phyloP scores from a whole-genome alignment of 225 moss, liverwort and hornwort genomes.

The Straminergon stramineum region DNA sequence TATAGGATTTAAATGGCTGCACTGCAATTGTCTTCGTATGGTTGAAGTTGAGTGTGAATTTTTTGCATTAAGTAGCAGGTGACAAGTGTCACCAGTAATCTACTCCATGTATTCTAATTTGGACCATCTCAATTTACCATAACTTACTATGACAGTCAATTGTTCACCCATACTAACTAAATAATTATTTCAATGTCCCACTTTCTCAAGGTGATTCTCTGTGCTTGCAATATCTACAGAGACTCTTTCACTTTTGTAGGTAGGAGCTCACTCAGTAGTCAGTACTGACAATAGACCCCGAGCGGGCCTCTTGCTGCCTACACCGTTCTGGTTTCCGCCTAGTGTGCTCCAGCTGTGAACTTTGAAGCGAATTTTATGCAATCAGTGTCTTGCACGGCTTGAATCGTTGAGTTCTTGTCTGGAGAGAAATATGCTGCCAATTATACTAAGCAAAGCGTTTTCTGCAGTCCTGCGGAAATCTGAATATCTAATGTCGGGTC shows the following conservation, averaged over 20 bases:
- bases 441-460: background rate
- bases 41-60: background rate
- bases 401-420: no score
- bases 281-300: no score
- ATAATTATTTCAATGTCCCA: background rate
- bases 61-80: background rate
- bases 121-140: background rate
- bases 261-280: no score
- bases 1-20: background rate
- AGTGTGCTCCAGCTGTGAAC: no score
- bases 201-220: background rate
- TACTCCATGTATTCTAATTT: background rate
- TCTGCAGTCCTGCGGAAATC: background rate
- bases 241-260: background rate
- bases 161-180: background rate
- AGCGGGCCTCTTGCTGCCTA: no score
- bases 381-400: no score
- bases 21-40: background rate
- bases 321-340: no score
- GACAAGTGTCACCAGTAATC: background rate
- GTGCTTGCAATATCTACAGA: background rate
- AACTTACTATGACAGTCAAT: background rate
- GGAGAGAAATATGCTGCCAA: no score
- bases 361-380: no score
- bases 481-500: background rate